Evolutionary conservation across 345 rosid genomes (phyloP).

Genomic region (Arabidopsis thaliana): TAIR10.1 NC_003076.8:14819001-14819500

Average conservation of each 20-base stretch:
- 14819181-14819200: background rate
- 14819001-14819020: conserved; percentile 11
- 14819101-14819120: conserved; percentile 9
- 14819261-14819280: background rate
- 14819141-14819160: background rate
- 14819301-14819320: background rate
- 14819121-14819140: background rate
- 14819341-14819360: background rate
- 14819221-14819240: background rate
- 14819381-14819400: background rate
- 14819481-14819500: background rate
- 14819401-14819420: background rate
- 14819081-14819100: background rate
- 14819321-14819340: background rate
- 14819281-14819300: background rate
- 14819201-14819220: background rate
- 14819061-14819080: background rate
- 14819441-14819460: background rate
- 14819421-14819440: background rate
- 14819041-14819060: background rate
- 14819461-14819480: background rate
- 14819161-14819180: background rate
- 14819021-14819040: background rate
- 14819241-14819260: background rate
- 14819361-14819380: background rate